Percentiles rank a stretch among this genome's conserved stretches.
Conservation (phyloP, 2,329 filamentous ascomycete species). For the Sarocladium oryzae region DNA sequence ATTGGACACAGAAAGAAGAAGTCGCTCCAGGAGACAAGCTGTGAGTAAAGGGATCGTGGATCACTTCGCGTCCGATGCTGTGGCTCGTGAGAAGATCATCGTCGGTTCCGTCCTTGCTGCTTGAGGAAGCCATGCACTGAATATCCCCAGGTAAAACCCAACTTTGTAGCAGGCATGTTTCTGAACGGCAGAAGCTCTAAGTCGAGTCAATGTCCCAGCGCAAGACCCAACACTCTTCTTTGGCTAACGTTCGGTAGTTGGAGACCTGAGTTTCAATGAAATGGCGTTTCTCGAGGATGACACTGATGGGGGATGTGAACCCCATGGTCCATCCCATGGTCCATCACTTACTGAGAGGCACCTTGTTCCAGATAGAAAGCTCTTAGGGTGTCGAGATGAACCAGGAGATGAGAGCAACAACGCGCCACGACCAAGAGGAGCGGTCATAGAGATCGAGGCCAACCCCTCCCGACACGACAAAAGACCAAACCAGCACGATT, state of each 20-base stretch:
- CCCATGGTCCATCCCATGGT: no score
- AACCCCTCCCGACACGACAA: no score
- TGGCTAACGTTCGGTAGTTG: conserved; percentile 12
- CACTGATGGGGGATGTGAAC: no score
- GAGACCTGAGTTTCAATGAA: no score
- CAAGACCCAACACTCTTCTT: not conserved
- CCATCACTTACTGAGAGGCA: no score
- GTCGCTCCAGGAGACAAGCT: not conserved
- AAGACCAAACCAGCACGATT: no score
- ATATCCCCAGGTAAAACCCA: conserved; percentile 24
- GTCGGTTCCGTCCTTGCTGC: conserved; percentile 17
- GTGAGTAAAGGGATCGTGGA: conserved; percentile 39
- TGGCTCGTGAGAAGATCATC: conserved; percentile 33
- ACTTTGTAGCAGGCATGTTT: conserved; percentile 26
- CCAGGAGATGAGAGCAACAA: no score
- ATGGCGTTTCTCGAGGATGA: no score
- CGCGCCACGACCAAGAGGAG: no score
- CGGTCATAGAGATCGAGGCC: conserved; percentile 36
- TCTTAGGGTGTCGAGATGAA: no score
- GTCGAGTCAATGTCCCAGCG: no score
- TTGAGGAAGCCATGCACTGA: not conserved
- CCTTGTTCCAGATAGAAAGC: no score
- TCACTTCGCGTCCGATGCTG: conserved; percentile 48
- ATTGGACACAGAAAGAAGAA: not conserved
- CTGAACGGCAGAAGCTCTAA: conserved; percentile 21